phyloP scores from a whole-genome alignment of 306 rosid species.

The Cicer arietinum region DNA sequence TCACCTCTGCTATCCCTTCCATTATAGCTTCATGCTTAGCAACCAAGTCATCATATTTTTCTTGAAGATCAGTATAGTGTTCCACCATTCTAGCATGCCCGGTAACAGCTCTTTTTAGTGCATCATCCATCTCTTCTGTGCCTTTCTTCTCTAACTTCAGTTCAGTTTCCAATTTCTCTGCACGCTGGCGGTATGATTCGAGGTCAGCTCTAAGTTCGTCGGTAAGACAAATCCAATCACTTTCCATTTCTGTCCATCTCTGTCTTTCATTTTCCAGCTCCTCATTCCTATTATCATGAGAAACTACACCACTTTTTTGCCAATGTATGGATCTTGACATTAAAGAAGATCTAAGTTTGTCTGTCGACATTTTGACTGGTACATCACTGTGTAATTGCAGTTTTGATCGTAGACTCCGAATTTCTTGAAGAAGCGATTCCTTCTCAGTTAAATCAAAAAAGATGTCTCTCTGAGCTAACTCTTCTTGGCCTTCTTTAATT shows the following conservation, averaged over 20 bases:
- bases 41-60: slow-evolving; percentile 77
- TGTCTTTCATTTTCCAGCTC: slow-evolving; percentile 82
- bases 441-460: slow-evolving; percentile 72
- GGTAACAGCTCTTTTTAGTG: slow-evolving; percentile 75
- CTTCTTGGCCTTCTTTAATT: slow-evolving; percentile 72
- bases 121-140: slow-evolving; percentile 86
- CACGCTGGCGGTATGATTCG: slow-evolving; percentile 67
- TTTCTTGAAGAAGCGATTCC: slow-evolving; percentile 85
- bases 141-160: slow-evolving; percentile 69
- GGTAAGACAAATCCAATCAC: slow-evolving; percentile 95
- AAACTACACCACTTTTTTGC: slow-evolving; percentile 60
- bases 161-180: slow-evolving; percentile 78
- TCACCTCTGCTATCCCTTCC: slow-evolving; percentile 92
- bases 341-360: slow-evolving; percentile 79
- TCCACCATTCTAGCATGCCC: slow-evolving; percentile 93
- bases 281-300: slow-evolving; percentile 53
- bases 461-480: slow-evolving; percentile 45
- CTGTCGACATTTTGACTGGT: slow-evolving; percentile 68
- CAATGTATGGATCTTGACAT: slow-evolving; percentile 80
- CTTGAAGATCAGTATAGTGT: slow-evolving; percentile 93
- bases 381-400: slow-evolving; percentile 62
- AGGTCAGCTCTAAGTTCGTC: slow-evolving; percentile 91
- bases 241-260: slow-evolving; percentile 97
- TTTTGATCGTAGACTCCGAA: slow-evolving; percentile 70
- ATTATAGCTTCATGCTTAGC: slow-evolving; percentile 77